These are phyloP conservation scores for Irineochytrium annulatum DNA, from an alignment of 192 early-diverging fungal genomes.

Conservation along the genomic window DNA sequence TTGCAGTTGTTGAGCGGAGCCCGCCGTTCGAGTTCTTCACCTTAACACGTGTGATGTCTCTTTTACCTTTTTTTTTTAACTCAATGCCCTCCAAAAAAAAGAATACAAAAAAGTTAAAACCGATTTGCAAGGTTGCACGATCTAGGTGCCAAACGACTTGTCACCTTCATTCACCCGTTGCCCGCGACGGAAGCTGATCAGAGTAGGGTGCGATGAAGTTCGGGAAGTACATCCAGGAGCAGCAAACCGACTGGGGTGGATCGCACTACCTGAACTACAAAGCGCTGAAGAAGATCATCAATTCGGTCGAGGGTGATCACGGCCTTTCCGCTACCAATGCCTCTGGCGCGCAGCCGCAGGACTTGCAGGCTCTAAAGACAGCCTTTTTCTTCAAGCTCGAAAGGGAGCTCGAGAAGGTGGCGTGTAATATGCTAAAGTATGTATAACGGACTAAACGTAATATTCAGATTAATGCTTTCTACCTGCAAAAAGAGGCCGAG, in stretches of 20 bases:
- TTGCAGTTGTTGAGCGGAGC: too few species aligned
- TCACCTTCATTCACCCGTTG: too few species aligned
- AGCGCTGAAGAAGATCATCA: conserved; percentile 96
- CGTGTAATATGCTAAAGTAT: background rate
- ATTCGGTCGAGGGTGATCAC: conserved; percentile 25
- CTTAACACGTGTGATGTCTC: too few species aligned
- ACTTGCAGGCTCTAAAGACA: conserved; percentile 82
- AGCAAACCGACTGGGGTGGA: conserved; percentile 87
- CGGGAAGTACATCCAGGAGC: conserved; percentile 94
- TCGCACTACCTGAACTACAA: conserved; percentile 96
- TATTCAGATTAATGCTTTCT: conserved; percentile 86
- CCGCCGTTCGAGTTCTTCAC: too few species aligned
- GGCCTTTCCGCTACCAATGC: background rate
- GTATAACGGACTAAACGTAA: background rate
- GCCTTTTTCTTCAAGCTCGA: conserved; percentile 98
- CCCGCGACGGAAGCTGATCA: too few species aligned
- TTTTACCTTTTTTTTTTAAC: too few species aligned
- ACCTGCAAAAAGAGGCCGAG: conserved; percentile 94
- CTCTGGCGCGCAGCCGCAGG: conserved; percentile 13
- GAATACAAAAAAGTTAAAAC: too few species aligned
- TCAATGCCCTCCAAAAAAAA: too few species aligned
- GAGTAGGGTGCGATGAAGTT: too few species aligned
- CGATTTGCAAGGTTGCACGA: too few species aligned
- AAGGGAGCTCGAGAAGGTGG: conserved; percentile 90
- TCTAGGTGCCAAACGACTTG: too few species aligned